Conservation (phyloP, 179 eudicot species). For the Drosera spatulata region DNA sequence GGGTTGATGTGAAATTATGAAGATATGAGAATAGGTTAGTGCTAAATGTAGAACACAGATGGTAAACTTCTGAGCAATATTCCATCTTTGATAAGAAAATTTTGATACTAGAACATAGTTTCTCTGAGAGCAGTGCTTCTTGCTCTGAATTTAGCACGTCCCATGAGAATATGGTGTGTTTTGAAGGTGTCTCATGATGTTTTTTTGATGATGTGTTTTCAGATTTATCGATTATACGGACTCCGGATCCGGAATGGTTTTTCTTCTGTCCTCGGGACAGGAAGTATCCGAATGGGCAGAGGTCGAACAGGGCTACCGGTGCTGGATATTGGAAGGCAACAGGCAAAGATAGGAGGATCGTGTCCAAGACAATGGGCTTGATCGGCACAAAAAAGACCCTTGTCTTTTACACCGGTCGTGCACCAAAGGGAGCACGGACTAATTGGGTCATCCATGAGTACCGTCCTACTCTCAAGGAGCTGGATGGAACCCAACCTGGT, state of each 20-base stretch:
- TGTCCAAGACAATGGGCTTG: slow-evolving; percentile 29
- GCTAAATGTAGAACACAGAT: too few relatives aligned
- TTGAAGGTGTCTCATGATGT: slow-evolving; percentile 4
- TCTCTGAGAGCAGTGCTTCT: too few relatives aligned
- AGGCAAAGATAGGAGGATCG: slow-evolving; percentile 48
- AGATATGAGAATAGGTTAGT: too few relatives aligned
- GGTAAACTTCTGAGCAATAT: too few relatives aligned
- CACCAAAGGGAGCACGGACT: slow-evolving; percentile 82
- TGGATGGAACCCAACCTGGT: slow-evolving; percentile 78
- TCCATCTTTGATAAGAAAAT: too few relatives aligned
- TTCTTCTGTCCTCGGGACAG: slow-evolving; percentile 91
- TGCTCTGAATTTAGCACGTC: too few relatives aligned
- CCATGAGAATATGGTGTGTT: not conserved
- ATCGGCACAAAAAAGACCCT: slow-evolving; percentile 96
- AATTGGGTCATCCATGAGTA: slow-evolving; percentile 96
- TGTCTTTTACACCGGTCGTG: slow-evolving; percentile 83
- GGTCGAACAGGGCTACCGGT: slow-evolving; percentile 76
- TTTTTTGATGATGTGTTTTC: slow-evolving; percentile 13
- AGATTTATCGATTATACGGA: slow-evolving; percentile 58
- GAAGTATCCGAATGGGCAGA: slow-evolving; percentile 84
- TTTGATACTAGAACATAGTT: too few relatives aligned
- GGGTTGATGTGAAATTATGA: too few relatives aligned
- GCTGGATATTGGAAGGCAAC: slow-evolving; percentile 49
- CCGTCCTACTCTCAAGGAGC: slow-evolving; percentile 53
- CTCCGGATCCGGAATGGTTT: slow-evolving; percentile 82